Conservation (phyloP, 352 stramenopile species). For the Phytophthora vignae region DNA sequence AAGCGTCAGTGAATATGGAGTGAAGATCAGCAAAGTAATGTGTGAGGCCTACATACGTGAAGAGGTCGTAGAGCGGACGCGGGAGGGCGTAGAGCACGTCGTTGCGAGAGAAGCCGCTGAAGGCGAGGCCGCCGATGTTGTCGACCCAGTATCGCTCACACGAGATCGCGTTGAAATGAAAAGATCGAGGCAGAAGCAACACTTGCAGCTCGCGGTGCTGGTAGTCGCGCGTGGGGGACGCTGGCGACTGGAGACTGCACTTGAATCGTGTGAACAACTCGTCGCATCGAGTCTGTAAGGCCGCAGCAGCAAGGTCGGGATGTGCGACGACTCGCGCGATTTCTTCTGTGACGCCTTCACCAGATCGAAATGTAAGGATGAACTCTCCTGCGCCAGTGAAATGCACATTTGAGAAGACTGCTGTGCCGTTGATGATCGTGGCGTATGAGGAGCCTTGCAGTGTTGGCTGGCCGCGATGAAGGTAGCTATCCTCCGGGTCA, state of each 20-base stretch:
- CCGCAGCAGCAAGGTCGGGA: slow-evolving; percentile 33
- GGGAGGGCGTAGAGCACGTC: slow-evolving; percentile 51
- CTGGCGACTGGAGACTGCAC: slow-evolving; percentile 14
- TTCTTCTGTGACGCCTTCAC: slow-evolving; percentile 37
- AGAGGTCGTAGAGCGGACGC: slow-evolving; percentile 53
- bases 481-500: background rate
- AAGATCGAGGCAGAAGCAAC: slow-evolving; percentile 26
- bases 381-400: slow-evolving; percentile 59
- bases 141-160: slow-evolving; percentile 55
- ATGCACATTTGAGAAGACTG: slow-evolving; percentile 43
- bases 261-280: slow-evolving; percentile 48
- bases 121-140: slow-evolving; percentile 38
- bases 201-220: slow-evolving; percentile 25
- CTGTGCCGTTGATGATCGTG: slow-evolving; percentile 49
- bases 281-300: slow-evolving; percentile 32
- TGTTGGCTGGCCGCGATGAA: slow-evolving; percentile 11
- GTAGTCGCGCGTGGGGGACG: background rate
- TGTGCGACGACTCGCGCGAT: slow-evolving; percentile 56
- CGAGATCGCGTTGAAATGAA: slow-evolving; percentile 34
- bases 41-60: slow-evolving; percentile 52
- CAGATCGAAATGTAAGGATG: slow-evolving; percentile 40
- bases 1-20: slow-evolving; percentile 3
- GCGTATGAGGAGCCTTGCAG: slow-evolving; percentile 24
- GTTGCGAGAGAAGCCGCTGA: slow-evolving; percentile 21
- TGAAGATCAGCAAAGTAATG: background rate